Evolutionary conservation across 2,329 filamentous ascomycete genomes (phyloP).

Genomic region (Lachnellula subtilissima): DNA sequence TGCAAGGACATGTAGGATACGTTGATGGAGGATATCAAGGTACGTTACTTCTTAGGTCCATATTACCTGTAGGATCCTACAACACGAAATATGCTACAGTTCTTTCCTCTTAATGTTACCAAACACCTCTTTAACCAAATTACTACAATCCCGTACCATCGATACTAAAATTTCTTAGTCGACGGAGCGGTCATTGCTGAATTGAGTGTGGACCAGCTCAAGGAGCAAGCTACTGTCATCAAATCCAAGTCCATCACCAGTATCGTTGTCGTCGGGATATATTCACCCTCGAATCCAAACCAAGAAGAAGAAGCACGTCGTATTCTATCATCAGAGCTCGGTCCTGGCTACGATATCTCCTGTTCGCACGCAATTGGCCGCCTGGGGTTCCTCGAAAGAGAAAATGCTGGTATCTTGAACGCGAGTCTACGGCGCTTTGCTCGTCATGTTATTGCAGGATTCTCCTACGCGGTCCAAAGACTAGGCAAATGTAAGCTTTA

Average conservation of each 20-base stretch:
- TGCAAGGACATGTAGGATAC: slow-evolving; percentile 44
- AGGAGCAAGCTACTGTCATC: slow-evolving; percentile 28
- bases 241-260: slow-evolving; percentile 34
- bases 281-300: slow-evolving; percentile 51
- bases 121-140: neutral
- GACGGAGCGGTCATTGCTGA: slow-evolving; percentile 23
- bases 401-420: slow-evolving; percentile 62
- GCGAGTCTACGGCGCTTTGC: slow-evolving; percentile 57
- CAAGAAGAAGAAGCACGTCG: slow-evolving; percentile 48
- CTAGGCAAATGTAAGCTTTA: slow-evolving; percentile 46
- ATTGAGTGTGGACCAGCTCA: slow-evolving; percentile 22
- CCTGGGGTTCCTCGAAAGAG: slow-evolving; percentile 49
- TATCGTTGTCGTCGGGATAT: slow-evolving; percentile 53
- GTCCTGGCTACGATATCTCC: slow-evolving; percentile 44
- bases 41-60: slow-evolving; percentile 4
- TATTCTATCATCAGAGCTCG: slow-evolving; percentile 37
- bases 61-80: neutral
- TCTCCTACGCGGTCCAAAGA: slow-evolving; percentile 46
- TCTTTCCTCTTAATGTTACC: neutral
- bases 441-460: slow-evolving; percentile 50
- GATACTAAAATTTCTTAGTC: slow-evolving; percentile 13
- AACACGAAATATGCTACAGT: neutral
- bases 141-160: neutral
- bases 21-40: slow-evolving; percentile 39
- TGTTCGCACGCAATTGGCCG: slow-evolving; percentile 47